These are phyloP conservation scores for Hericium rajendrae DNA, from an alignment of 768 basidiomycete species.

Conservation along the genomic window DNA sequence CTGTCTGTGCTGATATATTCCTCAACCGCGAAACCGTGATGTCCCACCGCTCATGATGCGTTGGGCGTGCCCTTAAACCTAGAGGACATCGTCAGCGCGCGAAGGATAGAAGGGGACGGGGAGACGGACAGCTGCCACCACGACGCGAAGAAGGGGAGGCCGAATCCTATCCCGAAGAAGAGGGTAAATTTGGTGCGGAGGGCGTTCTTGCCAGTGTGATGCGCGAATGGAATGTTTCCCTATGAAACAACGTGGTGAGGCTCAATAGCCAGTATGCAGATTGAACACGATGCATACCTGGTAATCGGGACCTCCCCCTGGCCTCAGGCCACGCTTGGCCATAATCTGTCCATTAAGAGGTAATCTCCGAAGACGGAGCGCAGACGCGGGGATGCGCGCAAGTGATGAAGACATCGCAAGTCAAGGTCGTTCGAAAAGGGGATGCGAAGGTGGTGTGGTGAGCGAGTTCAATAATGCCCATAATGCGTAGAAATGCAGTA, in stretches of 20 bases:
- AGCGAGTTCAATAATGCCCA: no score
- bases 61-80: no score
- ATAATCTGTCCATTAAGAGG: neutral
- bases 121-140: neutral
- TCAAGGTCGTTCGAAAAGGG: neutral
- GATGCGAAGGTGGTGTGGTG: neutral
- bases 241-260: neutral
- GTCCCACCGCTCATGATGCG: no score
- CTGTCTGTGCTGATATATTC: no score
- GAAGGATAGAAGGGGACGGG: neutral
- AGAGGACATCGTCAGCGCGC: neutral
- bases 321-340: neutral
- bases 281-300: neutral
- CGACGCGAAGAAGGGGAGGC: neutral
- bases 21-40: no score
- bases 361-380: neutral
- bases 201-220: neutral
- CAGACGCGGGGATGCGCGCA: neutral
- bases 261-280: neutral
- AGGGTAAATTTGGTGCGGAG: neutral
- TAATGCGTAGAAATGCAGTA: no score
- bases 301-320: neutral
- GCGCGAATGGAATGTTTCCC: neutral
- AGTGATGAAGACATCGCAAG: neutral
- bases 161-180: neutral